Conservation (phyloP, 257 asterid species). For the Phtheirospermum japonicum region DNA sequence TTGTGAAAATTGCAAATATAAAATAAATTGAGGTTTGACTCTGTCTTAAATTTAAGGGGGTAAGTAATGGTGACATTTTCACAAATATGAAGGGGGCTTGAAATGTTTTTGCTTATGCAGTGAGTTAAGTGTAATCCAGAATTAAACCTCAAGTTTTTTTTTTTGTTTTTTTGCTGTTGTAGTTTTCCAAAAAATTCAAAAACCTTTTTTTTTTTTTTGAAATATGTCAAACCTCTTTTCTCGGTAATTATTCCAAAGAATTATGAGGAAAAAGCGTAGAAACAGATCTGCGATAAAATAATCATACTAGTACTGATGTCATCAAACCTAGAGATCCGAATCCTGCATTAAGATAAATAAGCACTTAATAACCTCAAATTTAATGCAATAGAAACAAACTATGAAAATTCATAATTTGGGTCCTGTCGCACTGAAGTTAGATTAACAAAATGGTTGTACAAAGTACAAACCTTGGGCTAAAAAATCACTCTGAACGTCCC, state of each 20-base stretch:
- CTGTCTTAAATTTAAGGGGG: no score
- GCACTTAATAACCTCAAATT: slow-evolving; percentile 13
- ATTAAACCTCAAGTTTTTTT: no score
- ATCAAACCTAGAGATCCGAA: slow-evolving; percentile 98
- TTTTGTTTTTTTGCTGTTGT: no score
- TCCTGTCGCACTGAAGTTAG: background rate
- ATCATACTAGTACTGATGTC: slow-evolving; percentile 88
- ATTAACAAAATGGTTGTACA: slow-evolving; percentile 12
- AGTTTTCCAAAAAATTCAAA: no score
- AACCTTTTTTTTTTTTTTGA: no score
- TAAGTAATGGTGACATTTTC: no score
- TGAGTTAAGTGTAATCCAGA: no score
- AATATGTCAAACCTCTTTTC: no score
- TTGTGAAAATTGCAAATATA: background rate
- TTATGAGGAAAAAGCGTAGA: background rate
- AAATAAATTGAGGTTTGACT: background rate
- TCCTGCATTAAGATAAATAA: slow-evolving; percentile 50
- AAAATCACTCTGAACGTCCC: slow-evolving; percentile 98
- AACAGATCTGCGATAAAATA: slow-evolving; percentile 21
- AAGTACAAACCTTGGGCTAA: slow-evolving; percentile 76
- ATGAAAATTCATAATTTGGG: no score
- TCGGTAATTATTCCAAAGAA: background rate
- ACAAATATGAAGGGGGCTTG: no score
- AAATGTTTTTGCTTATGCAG: no score
- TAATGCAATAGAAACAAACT: slow-evolving; percentile 14